These are phyloP conservation scores for Cystofilobasidium bisporidii DNA, from an alignment of 768 basidiomycete species.

Conservation along the genomic window DNA sequence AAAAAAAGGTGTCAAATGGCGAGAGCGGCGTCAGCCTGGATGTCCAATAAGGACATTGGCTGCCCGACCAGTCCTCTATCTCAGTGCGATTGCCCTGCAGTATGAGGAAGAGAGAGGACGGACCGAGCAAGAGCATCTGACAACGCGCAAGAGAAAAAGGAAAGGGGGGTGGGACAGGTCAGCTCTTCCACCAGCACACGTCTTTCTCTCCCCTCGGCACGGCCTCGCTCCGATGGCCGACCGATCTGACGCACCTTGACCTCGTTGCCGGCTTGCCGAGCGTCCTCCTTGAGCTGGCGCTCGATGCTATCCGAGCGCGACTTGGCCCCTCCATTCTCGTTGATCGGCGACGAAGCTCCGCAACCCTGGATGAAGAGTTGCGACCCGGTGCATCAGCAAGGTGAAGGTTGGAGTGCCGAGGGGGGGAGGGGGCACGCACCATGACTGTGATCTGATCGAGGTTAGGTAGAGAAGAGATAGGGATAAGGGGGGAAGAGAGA, in stretches of 20 bases:
- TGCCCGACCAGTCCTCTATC: no score
- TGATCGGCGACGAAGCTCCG: neutral
- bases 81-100: no score
- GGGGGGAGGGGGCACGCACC: neutral
- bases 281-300: constrained; percentile 15
- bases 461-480: no score
- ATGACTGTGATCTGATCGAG: no score
- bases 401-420: no score
- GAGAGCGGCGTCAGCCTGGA: neutral
- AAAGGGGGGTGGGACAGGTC: neutral
- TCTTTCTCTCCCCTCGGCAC: no score
- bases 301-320: constrained; percentile 11
- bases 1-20: neutral
- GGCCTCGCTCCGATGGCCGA: no score
- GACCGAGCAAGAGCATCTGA: constrained; percentile 75
- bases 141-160: neutral
- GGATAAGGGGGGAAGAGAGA: neutral
- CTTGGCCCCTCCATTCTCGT: constrained; percentile 1
- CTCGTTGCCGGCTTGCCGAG: neutral
- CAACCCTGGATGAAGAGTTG: neutral
- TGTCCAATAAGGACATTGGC: no score
- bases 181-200: no score
- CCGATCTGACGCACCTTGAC: constrained; percentile 18
- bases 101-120: no score
- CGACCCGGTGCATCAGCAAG: no score